Percentiles rank a stretch among this genome's conserved stretches.
Evolutionary conservation across 2,329 filamentous ascomycete species (phyloP).

Genomic region (Botrytis sinoallii): DNA sequence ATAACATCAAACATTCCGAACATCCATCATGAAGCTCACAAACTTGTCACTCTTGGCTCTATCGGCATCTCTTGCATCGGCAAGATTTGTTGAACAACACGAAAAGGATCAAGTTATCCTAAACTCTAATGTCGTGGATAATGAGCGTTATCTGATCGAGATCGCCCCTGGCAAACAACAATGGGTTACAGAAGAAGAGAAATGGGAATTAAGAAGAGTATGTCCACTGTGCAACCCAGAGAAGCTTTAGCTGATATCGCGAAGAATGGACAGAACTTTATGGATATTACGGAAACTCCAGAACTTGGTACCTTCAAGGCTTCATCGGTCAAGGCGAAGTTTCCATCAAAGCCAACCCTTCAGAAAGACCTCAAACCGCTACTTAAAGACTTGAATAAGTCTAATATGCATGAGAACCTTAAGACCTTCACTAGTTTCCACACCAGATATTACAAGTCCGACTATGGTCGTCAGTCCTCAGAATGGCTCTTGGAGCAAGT

Average conservation of each 20-base stretch:
- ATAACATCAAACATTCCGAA: neutral
- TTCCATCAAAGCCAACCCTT: slow-evolving; percentile 63
- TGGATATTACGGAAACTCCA: slow-evolving; percentile 82
- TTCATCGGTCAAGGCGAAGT: slow-evolving; percentile 49
- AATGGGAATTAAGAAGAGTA: slow-evolving; percentile 86
- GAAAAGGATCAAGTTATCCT: slow-evolving; percentile 53
- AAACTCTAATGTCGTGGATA: slow-evolving; percentile 37
- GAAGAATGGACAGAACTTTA: slow-evolving; percentile 81
- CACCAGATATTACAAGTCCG: slow-evolving; percentile 77
- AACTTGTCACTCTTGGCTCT: slow-evolving; percentile 50
- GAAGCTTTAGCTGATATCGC: slow-evolving; percentile 22
- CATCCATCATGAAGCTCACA: slow-evolving; percentile 50
- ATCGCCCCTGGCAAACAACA: slow-evolving; percentile 75
- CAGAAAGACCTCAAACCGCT: slow-evolving; percentile 66
- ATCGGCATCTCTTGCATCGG: slow-evolving; percentile 50
- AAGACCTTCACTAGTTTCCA: slow-evolving; percentile 76
- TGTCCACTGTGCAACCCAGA: slow-evolving; percentile 34
- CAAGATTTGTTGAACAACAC: slow-evolving; percentile 54
- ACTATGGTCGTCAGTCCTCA: slow-evolving; percentile 78
- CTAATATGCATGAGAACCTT: slow-evolving; percentile 73
- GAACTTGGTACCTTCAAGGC: slow-evolving; percentile 54
- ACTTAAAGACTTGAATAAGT: slow-evolving; percentile 66
- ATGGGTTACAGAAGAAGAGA: slow-evolving; percentile 93
- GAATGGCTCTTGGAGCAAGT: slow-evolving; percentile 81
- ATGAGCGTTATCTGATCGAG: slow-evolving; percentile 73